Percentiles rank a stretch among this genome's conserved stretches.
These are phyloP conservation scores for Hygrophorus russula DNA, from an alignment of 768 basidiomycete genomes.

Conservation along the genomic window DNA sequence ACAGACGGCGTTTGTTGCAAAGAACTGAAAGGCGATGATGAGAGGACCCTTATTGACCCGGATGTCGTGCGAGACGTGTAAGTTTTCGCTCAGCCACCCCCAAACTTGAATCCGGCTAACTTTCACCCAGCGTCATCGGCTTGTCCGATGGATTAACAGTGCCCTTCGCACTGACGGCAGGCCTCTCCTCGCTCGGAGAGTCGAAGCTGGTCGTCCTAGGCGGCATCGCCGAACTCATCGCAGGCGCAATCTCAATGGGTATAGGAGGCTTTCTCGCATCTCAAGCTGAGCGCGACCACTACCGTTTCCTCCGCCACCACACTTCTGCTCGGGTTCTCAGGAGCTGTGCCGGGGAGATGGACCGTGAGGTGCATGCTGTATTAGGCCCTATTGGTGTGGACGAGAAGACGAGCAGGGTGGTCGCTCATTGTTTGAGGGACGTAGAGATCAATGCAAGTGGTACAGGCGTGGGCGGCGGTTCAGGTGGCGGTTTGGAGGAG, in stretches of 20 bases:
- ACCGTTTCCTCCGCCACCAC: conserved; percentile 64
- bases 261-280: conserved; percentile 97
- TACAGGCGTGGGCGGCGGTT: conserved; percentile 10
- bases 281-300: conserved; percentile 93
- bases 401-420: conserved; percentile 63
- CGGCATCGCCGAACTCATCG: conserved; percentile 91
- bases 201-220: conserved; percentile 89
- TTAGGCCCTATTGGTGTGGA: conserved; percentile 88
- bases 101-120: background rate
- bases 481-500: conserved; percentile 13
- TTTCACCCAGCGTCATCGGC: conserved; percentile 60
- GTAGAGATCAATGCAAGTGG: conserved; percentile 38
- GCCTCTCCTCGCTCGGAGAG: conserved; percentile 80
- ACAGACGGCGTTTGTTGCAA: conserved; percentile 76
- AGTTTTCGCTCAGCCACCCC: conserved; percentile 15
- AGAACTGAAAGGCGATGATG: conserved; percentile 70
- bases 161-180: conserved; percentile 85
- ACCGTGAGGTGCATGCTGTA: conserved; percentile 84
- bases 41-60: conserved; percentile 74
- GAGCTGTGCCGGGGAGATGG: conserved; percentile 91
- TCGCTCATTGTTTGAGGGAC: conserved; percentile 65
- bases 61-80: conserved; percentile 84
- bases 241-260: conserved; percentile 96
- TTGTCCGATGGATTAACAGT: conserved; percentile 86
- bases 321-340: conserved; percentile 76